Conservation (phyloP, 257 asterid genomes). For the Nyctanthes arbortristis region DNA sequence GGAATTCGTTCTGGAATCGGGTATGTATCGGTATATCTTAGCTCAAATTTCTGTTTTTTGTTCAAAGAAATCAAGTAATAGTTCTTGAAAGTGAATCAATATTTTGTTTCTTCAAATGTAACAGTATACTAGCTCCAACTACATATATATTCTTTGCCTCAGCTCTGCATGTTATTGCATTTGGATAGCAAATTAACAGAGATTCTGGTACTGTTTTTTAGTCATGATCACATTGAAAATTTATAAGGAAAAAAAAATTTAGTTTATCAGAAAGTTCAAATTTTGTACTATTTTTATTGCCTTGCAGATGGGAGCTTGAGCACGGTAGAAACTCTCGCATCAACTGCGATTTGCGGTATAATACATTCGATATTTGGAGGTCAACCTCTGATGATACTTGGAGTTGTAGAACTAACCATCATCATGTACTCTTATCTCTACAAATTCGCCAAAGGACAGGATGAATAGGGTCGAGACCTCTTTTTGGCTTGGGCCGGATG, state of each 20-base stretch:
- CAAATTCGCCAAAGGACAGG: conserved; percentile 50
- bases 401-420: conserved; percentile 68
- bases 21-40: too few species aligned
- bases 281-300: not conserved
- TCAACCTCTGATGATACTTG: conserved; percentile 53
- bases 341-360: conserved; percentile 67
- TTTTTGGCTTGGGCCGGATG: conserved; percentile 53
- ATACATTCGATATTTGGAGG: conserved; percentile 62
- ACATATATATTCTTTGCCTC: conserved; percentile 60
- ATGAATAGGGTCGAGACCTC: conserved; percentile 43
- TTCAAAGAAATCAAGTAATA: not conserved
- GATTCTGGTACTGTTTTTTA: conserved; percentile 43
- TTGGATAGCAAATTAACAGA: conserved; percentile 61
- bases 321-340: conserved; percentile 51
- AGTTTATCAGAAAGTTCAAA: not conserved
- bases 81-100: not conserved
- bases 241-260: not conserved
- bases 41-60: too few species aligned
- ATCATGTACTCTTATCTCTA: conserved; percentile 57
- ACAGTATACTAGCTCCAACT: conserved; percentile 64
- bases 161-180: conserved; percentile 71
- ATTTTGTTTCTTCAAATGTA: not conserved
- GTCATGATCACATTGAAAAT: not conserved
- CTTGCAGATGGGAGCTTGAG: conserved; percentile 61
- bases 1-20: conserved; percentile 39